phyloP scores from a whole-genome alignment of 1,284 basidiomycete genomes.

The Thelephora terrestris region DNA sequence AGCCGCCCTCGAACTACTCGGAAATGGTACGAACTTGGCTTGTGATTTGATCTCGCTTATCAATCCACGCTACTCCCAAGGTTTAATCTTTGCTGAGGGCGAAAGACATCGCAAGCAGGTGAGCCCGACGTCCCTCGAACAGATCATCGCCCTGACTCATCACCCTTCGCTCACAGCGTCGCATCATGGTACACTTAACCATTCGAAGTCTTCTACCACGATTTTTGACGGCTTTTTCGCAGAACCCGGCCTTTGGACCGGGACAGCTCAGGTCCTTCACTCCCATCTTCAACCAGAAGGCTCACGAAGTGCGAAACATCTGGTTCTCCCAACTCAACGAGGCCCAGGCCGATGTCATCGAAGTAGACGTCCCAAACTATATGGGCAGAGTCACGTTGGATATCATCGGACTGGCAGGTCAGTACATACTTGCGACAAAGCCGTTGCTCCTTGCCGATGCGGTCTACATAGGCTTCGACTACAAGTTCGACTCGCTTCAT shows the following conservation, averaged over 20 bases:
- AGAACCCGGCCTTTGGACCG: constrained; percentile 25
- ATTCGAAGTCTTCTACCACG: not conserved
- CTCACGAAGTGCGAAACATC: constrained; percentile 19
- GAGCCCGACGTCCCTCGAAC: constrained; percentile 1
- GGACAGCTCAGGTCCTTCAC: constrained; percentile 22
- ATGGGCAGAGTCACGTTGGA: constrained; percentile 35
- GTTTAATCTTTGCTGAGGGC: constrained; percentile 34
- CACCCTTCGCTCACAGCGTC: constrained; percentile 10
- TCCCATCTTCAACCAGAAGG: constrained; percentile 21
- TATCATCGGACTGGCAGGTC: constrained; percentile 37
- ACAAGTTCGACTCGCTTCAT: not conserved
- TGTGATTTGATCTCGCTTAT: not conserved
- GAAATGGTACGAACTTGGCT: constrained; percentile 24
- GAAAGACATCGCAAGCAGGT: constrained; percentile 39
- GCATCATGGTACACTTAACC: constrained; percentile 18
- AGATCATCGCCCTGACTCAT: not conserved
- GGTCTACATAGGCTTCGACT: not conserved
- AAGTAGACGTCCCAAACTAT: constrained; percentile 27
- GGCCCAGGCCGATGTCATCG: constrained; percentile 1
- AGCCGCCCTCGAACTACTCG: constrained; percentile 28
- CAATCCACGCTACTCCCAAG: constrained; percentile 12
- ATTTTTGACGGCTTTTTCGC: not conserved
- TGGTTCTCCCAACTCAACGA: constrained; percentile 7
- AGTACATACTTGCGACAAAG: not conserved
- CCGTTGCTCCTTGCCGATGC: too few species aligned